Base-by-base conservation (phyloP, 345 rosid genomes). In the Diplotaxis tenuifolia region DNA sequence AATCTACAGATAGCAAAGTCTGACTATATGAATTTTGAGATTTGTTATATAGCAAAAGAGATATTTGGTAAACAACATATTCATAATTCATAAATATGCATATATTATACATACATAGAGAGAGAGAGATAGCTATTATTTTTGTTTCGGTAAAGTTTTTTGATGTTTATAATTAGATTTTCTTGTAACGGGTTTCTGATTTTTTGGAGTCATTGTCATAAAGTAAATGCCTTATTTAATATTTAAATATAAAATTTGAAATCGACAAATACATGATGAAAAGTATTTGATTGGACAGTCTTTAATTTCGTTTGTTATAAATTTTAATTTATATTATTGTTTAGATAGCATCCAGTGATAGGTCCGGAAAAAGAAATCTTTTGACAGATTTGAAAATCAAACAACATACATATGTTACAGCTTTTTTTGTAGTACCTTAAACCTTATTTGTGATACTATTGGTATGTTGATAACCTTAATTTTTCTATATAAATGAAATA, bases 241-340 rank as follows among this genome's bases (percentile, higher is more conserved):
- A 28, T 9, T 19, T 4, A 72, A 40, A 15, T 56, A 29, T 12
- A 3, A 16, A 6, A 7, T 10, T 20, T 1, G 0, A 31, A 50
- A 67, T 31, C 16, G 73, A 74, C 31, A 67, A 59, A 59, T 32
- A 12, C 63, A 57, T 29, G 7, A 47, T 50, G 45, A 67, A 34
- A 59, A 15, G 53, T 49, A 45, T 67, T n/a, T 59, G 78, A 67
- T 74, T 38, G 62, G 68, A 67, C 78, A 53, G 32, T 65, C 42
- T n/a, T 21, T 2, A 55, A 55, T 8, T 28, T 40, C 12, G 19
- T 9, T 42, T 29, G 47, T 10, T 19, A 38, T 63, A 2, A 7
- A 0, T 5, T 28, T n/a, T 10, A 34, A 36, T 63, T 7, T 54
- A 62, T 52, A 36, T 38, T 15, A 34, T 52, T 32, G 20, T 23